Percentiles rank a stretch among this genome's conserved stretches.
phyloP scores from a whole-genome alignment of 148 eudicot species.

The Hydrangea macrophylla region DNA sequence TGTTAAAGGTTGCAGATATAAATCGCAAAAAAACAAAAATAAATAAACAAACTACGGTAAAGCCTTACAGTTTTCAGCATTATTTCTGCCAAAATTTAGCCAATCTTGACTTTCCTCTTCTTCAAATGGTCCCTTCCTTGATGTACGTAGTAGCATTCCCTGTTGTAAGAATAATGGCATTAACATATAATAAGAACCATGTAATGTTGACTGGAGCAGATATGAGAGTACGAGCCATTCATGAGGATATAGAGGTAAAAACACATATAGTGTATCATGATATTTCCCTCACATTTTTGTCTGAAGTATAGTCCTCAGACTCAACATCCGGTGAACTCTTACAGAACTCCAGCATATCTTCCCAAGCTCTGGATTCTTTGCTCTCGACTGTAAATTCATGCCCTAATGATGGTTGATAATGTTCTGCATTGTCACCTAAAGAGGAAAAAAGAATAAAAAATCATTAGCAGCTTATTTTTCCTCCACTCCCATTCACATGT shows the following conservation, averaged over 20 bases:
- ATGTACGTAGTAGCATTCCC: conserved; percentile 23
- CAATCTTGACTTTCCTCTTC: conserved; percentile 17
- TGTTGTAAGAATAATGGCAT: conserved; percentile 7
- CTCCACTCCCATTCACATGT: no score
- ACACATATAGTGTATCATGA: background rate
- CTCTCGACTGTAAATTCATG: conserved; percentile 13
- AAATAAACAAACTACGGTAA: conserved; percentile 1
- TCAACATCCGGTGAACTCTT: conserved; percentile 22
- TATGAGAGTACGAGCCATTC: background rate
- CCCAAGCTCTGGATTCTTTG: conserved; percentile 31
- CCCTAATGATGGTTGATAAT: conserved; percentile 15
- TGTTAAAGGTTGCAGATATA: background rate
- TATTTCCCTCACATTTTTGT: conserved; percentile 32
- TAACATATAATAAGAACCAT: background rate
- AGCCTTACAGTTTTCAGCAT: conserved; percentile 24
- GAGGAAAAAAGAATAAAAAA: no score
- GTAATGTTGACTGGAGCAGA: background rate
- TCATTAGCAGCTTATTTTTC: no score
- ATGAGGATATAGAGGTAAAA: background rate
- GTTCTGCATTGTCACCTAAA: conserved; percentile 32
- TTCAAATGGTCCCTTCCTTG: conserved; percentile 6
- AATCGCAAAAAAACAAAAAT: background rate
- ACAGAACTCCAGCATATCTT: conserved; percentile 26
- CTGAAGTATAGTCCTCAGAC: conserved; percentile 15
- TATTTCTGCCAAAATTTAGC: conserved; percentile 19